Evolutionary conservation across 1,139 yeast genomes (phyloP).

Genomic region (Hyphopichia khmerensis): DNA sequence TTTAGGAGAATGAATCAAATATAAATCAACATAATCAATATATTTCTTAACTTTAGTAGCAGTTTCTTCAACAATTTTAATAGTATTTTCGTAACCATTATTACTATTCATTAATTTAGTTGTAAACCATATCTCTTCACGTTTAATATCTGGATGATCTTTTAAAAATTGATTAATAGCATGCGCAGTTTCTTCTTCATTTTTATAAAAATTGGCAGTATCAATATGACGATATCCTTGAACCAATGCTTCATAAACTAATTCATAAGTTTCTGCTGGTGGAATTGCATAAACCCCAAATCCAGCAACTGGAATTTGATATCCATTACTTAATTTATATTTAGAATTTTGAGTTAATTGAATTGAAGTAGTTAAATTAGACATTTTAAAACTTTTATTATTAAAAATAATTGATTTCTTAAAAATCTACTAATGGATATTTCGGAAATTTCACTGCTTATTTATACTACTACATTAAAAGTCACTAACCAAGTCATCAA

Average conservation of each 20-base stretch:
- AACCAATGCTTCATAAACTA: conserved; percentile 45
- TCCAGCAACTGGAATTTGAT: conserved; percentile 40
- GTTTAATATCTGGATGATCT: conserved; percentile 29
- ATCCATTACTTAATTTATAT: conserved; percentile 37
- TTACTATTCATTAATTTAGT: conserved; percentile 64
- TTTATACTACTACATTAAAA: too few relatives aligned
- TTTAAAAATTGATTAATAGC: conserved; percentile 42
- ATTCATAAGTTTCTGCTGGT: conserved; percentile 19
- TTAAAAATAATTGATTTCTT: too few relatives aligned
- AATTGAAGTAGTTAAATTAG: conserved; percentile 25
- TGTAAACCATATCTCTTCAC: conserved; percentile 39
- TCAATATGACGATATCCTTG: conserved; percentile 67
- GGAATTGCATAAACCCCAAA: conserved; percentile 36
- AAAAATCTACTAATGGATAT: too few relatives aligned
- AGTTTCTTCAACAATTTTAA: conserved; percentile 46
- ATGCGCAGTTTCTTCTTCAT: conserved; percentile 46
- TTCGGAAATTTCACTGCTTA: too few relatives aligned
- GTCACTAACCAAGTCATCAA: too few relatives aligned
- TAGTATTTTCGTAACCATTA: conserved; percentile 60
- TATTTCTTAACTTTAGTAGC: conserved; percentile 28
- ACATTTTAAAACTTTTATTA: too few relatives aligned
- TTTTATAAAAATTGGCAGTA: conserved; percentile 47
- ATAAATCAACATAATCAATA: conserved; percentile 48
- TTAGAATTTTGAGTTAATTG: conserved; percentile 28
- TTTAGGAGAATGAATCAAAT: conserved; percentile 36